These are phyloP conservation scores for Plasmopara viticola DNA, from an alignment of 352 stramenopile species.

Conservation along the genomic window DNA sequence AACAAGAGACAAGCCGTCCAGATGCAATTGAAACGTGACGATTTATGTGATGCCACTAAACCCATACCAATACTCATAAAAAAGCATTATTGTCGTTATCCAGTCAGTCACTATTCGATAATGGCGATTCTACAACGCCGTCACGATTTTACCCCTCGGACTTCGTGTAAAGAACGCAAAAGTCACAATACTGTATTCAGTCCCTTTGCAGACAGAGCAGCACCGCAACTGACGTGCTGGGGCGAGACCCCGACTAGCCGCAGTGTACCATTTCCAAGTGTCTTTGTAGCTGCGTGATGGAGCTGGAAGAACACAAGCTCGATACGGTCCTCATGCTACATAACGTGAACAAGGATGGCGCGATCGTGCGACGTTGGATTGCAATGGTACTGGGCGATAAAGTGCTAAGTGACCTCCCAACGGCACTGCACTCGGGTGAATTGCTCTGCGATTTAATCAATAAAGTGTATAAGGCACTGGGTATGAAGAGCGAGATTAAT, in stretches of 20 bases:
- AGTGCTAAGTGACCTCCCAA: slow-evolving; percentile 39
- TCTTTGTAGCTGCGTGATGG: slow-evolving; percentile 17
- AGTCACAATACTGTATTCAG: slow-evolving; percentile 4
- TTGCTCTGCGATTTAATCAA: slow-evolving; percentile 64
- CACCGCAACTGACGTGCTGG: slow-evolving; percentile 15
- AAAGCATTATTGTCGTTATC: too few species aligned
- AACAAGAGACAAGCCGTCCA: not conserved
- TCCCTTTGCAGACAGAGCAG: slow-evolving; percentile 18
- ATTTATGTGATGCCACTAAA: not conserved
- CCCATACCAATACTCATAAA: too few species aligned
- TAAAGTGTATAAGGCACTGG: slow-evolving; percentile 65
- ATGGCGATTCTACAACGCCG: too few species aligned
- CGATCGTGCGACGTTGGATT: slow-evolving; percentile 81
- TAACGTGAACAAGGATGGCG: slow-evolving; percentile 40
- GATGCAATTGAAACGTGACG: not conserved
- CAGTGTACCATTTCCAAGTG: slow-evolving; percentile 17
- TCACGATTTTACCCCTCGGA: not conserved
- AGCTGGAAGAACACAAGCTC: slow-evolving; percentile 22
- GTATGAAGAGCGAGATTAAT: slow-evolving; percentile 61
- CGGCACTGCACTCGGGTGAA: slow-evolving; percentile 53
- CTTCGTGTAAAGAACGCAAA: too few species aligned
- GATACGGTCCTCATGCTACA: slow-evolving; percentile 26
- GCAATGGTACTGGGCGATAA: slow-evolving; percentile 85
- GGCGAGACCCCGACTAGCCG: slow-evolving; percentile 3
- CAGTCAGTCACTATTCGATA: not conserved